These are phyloP conservation scores for Cordyceps javanica DNA, from an alignment of 2,329 filamentous ascomycete genomes.

Conservation along the genomic window DNA sequence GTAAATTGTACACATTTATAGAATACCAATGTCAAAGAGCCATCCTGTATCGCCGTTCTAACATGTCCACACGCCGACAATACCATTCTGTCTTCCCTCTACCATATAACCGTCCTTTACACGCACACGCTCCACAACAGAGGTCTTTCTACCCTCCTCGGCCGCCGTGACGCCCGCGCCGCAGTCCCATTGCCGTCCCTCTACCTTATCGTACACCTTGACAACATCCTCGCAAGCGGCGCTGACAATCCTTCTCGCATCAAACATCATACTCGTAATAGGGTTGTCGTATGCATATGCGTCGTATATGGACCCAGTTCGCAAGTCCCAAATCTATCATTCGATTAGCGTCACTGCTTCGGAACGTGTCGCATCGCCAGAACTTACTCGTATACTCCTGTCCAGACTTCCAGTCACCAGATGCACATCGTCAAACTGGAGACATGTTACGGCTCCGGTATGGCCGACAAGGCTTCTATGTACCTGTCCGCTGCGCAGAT, in stretches of 20 bases:
- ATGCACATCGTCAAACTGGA: constrained; percentile 95
- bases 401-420: constrained; percentile 90
- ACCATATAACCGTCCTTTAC: constrained; percentile 92
- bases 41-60: constrained; percentile 21
- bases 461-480: constrained; percentile 93
- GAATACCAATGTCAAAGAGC: not conserved
- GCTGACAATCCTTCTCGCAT: constrained; percentile 78
- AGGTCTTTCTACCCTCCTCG: constrained; percentile 57
- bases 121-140: constrained; percentile 76
- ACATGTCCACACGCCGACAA: constrained; percentile 87
- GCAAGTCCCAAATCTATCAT: constrained; percentile 90
- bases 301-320: constrained; percentile 90
- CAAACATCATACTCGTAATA: constrained; percentile 96
- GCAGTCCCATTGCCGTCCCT: constrained; percentile 94
- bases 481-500: constrained; percentile 94
- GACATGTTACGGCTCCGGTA: constrained; percentile 84
- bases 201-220: constrained; percentile 97
- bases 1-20: constrained; percentile 9
- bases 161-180: constrained; percentile 71
- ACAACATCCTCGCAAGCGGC: constrained; percentile 90
- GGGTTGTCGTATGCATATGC: constrained; percentile 92
- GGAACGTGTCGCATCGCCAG: not conserved
- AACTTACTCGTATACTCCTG: constrained; percentile 83
- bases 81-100: constrained; percentile 81
- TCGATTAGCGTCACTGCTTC: not conserved